A percentile compares a stretch with the other conserved stretches of the same genome.
Conservation (phyloP, 306 rosid genomes). For the Sindora glabra region DNA sequence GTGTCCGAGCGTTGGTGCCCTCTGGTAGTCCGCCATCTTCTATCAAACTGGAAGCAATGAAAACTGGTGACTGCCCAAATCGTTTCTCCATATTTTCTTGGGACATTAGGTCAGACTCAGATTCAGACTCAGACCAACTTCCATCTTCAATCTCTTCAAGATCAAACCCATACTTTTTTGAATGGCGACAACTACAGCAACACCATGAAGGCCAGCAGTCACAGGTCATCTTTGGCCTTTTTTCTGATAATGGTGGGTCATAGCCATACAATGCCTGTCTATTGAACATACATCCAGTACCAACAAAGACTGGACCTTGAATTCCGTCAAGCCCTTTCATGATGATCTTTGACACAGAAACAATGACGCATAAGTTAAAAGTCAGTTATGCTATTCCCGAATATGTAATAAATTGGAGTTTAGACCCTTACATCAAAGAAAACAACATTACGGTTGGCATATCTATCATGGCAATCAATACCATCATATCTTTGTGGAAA, state of each 20-base stretch:
- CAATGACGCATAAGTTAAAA: too few relatives aligned
- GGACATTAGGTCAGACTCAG: slow-evolving; percentile 60
- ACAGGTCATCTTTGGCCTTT: slow-evolving; percentile 62
- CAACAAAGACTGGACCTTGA: slow-evolving; percentile 66
- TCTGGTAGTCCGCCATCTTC: slow-evolving; percentile 66
- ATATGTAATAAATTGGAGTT: too few relatives aligned
- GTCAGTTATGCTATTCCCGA: too few relatives aligned
- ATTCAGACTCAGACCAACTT: slow-evolving; percentile 59
- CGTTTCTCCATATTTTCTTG: slow-evolving; percentile 59
- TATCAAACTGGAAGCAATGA: slow-evolving; percentile 60
- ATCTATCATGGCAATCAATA: slow-evolving; percentile 54
- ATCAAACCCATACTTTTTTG: slow-evolving; percentile 48
- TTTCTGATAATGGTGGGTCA: slow-evolving; percentile 58
- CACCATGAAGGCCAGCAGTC: slow-evolving; percentile 44
- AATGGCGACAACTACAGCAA: slow-evolving; percentile 12
- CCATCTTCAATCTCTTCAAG: slow-evolving; percentile 63
- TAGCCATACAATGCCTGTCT: slow-evolving; percentile 58
- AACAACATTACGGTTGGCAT: slow-evolving; percentile 53
- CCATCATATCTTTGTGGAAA: slow-evolving; percentile 66
- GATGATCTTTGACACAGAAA: slow-evolving; percentile 32
- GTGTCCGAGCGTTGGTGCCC: slow-evolving; percentile 41
- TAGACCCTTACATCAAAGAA: slow-evolving; percentile 59
- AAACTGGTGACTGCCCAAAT: slow-evolving; percentile 59
- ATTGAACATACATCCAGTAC: slow-evolving; percentile 59
- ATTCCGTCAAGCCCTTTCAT: slow-evolving; percentile 67